Base-by-base conservation (phyloP, 805 yeast species). In the Ogataea paraovalis region DNA sequence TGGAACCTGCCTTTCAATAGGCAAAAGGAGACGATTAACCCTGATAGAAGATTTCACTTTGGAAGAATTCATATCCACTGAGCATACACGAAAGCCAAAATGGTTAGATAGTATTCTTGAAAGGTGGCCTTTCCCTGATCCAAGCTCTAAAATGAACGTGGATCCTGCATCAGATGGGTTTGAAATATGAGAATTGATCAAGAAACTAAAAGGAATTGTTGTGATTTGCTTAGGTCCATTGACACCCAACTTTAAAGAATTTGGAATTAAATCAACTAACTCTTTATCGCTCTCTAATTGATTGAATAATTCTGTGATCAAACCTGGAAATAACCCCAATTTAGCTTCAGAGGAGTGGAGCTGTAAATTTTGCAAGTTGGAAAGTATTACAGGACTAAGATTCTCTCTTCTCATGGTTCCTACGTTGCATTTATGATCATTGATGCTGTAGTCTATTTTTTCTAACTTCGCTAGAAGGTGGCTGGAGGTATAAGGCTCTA, bases 41-140 rank as follows among this genome's bases (percentile, higher is more conserved):
- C 59, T 49, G 9, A 56, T 20, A 25, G 51, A 57, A 3, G 63
- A 56, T 18, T 47, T 49, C 9, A 54, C 39, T 20, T 65, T 45
- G 10, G 55, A 58, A 1, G 28, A 23, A 27, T 56, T 57, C 32
- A 44, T 37, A 42, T 65, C 69, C 2, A 60, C 56, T 40, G 66
- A 60, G 16, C 58, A 53, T 4, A 56, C 48, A 12, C 41, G 47
- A 9, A 47, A 37, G 0, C 50, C 22, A 43, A 47, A 56, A 13
- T 51, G 41, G 40, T 55, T 55, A 1, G 54, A 47, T 10, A 65
- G 40, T 3, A 65, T 43, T 14, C 68, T 48, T 3, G 62, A 54
- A 20, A 65, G 39, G 39, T 61, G 60, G 7, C 68, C 68, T 41
- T 62, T 65, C 4, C 69, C 69, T 1, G 67, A 59, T 8, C 64